Conservation (phyloP, 371 early-diverging fungal genomes). For the Capillidium heterosporum region DNA sequence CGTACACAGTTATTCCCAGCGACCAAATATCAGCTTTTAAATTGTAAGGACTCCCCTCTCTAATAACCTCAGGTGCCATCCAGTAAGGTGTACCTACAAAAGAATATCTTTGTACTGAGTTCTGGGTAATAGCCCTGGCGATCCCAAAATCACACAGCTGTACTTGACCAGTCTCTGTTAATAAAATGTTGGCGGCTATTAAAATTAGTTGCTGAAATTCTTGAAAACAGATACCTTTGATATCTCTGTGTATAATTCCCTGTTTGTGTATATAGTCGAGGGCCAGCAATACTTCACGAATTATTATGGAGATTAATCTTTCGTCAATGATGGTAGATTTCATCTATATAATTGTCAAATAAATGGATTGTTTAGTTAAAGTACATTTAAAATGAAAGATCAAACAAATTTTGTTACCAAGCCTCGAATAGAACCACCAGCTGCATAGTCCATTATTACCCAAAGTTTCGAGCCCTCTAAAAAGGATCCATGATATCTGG, state of each 20-base stretch:
- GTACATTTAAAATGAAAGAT: neutral
- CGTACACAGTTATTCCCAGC: conserved; percentile 90
- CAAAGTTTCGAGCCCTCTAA: conserved; percentile 84
- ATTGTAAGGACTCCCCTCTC: conserved; percentile 58
- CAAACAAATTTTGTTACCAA: conserved; percentile 61
- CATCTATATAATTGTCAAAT: conserved; percentile 25
- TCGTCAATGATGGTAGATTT: conserved; percentile 79
- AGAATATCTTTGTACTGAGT: conserved; percentile 53
- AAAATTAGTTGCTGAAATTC: neutral
- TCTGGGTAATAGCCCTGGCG: conserved; percentile 50
- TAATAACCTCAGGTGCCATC: conserved; percentile 84
- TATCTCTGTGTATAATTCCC: conserved; percentile 91
- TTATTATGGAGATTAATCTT: conserved; percentile 65
- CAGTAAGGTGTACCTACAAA: conserved; percentile 88
- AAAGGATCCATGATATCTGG: conserved; percentile 82
- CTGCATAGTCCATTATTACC: conserved; percentile 96
- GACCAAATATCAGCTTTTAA: conserved; percentile 82
- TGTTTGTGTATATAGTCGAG: conserved; percentile 84
- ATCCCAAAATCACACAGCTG: conserved; percentile 92
- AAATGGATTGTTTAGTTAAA: neutral
- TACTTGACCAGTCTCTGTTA: conserved; percentile 78
- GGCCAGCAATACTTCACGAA: conserved; percentile 69
- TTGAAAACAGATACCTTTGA: conserved; percentile 55
- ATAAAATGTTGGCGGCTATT: conserved; percentile 76
- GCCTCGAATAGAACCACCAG: conserved; percentile 76